phyloP scores from a whole-genome alignment of 768 basidiomycete species.

The Rhizopogon rudus region DNA sequence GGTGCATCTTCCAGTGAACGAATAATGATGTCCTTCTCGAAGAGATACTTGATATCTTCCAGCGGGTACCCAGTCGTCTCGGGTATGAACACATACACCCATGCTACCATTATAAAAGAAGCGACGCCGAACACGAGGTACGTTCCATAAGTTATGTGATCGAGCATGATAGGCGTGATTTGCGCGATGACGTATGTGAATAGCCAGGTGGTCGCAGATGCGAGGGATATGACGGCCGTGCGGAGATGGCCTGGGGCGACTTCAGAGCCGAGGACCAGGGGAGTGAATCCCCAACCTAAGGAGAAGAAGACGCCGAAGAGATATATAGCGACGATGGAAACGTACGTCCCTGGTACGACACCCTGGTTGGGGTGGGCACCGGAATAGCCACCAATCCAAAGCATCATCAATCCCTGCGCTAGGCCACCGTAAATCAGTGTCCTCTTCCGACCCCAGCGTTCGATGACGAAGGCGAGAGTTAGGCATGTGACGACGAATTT shows the following conservation, averaged over 20 bases:
- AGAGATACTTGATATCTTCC: constrained; percentile 33
- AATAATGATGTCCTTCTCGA: constrained; percentile 26
- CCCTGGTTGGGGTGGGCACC: constrained; percentile 23
- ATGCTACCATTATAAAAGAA: constrained; percentile 25
- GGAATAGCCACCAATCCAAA: constrained; percentile 30
- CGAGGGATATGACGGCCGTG: constrained; percentile 25
- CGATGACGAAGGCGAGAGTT: constrained; percentile 33
- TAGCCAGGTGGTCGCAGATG: constrained; percentile 29
- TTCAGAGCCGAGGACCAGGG: constrained; percentile 31
- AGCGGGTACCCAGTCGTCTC: constrained; percentile 36
- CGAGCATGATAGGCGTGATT: constrained; percentile 32
- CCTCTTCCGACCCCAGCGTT: constrained; percentile 34
- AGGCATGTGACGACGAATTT: constrained; percentile 28
- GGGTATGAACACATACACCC: constrained; percentile 32
- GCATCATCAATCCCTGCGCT: constrained; percentile 30
- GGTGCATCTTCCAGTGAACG: constrained; percentile 29
- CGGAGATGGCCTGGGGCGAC: constrained; percentile 33
- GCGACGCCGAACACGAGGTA: constrained; percentile 28
- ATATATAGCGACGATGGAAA: constrained; percentile 32
- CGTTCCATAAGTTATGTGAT: constrained; percentile 23
- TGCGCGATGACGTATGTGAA: constrained; percentile 35
- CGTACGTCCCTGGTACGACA: constrained; percentile 27
- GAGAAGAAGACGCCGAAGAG: constrained; percentile 32
- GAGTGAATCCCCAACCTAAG: constrained; percentile 28
- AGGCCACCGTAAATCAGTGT: constrained; percentile 33